Percentiles rank a stretch among this genome's conserved stretches.
These are phyloP conservation scores for Saccharomycopsis malanga DNA, from an alignment of 805 yeast genomes.

Conservation along the genomic window DNA sequence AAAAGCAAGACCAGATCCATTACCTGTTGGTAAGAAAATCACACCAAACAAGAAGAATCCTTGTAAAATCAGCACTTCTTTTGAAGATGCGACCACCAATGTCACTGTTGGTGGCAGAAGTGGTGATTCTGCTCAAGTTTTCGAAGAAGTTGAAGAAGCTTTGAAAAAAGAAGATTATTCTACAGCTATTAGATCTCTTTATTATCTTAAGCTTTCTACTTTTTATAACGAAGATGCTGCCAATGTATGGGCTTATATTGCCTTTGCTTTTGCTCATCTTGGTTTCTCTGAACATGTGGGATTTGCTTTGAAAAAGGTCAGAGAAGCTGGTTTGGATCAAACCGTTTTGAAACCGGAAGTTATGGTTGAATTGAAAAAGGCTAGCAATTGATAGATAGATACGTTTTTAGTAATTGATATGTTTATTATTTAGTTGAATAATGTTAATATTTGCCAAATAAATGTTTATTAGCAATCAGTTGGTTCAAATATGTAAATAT, in stretches of 20 bases:
- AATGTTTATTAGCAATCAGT: no score
- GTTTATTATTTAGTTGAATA: no score
- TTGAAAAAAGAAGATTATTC: background rate
- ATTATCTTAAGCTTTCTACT: background rate
- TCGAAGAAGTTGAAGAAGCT: conserved; percentile 1
- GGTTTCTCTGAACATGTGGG: conserved; percentile 8
- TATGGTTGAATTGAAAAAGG: conserved; percentile 5
- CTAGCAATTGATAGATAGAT: background rate
- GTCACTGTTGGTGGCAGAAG: conserved; percentile 2
- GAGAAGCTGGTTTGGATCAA: conserved; percentile 8
- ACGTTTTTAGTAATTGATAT: no score
- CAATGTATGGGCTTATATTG: conserved; percentile 10
- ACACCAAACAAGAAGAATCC: conserved; percentile 9
- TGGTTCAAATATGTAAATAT: no score
- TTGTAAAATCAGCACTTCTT: background rate
- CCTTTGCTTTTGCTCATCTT: conserved; percentile 4
- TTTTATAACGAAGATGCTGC: conserved; percentile 5
- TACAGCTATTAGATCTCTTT: conserved; percentile 1
- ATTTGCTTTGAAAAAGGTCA: conserved; percentile 3
- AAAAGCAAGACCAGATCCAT: conserved; percentile 9
- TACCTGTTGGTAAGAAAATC: conserved; percentile 5
- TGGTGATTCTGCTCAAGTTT: background rate
- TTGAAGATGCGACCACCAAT: background rate
- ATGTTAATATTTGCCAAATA: no score
- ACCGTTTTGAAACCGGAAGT: conserved; percentile 5